phyloP scores from a whole-genome alignment of 2,329 filamentous ascomycete genomes.

The Elsinoe necatrix region DNA sequence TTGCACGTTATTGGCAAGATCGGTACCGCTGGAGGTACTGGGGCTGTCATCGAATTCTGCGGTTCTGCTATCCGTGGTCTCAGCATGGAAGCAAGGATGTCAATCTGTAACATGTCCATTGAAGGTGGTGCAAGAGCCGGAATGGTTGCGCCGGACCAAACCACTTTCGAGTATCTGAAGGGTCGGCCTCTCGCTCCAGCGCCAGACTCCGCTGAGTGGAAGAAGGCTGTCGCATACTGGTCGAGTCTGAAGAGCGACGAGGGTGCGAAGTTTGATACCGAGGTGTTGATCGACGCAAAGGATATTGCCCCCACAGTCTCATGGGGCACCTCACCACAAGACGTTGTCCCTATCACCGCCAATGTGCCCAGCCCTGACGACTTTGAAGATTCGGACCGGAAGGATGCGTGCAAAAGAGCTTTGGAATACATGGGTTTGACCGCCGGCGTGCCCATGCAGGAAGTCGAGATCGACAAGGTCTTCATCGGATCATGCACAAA shows the following conservation, averaged over 20 bases:
- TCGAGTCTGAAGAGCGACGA: constrained; percentile 73
- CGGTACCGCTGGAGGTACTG: constrained; percentile 89
- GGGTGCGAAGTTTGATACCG: constrained; percentile 82
- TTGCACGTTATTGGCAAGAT: constrained; percentile 89
- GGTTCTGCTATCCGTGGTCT: constrained; percentile 82
- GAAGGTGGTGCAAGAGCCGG: constrained; percentile 91
- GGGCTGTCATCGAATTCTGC: constrained; percentile 93
- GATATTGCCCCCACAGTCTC: constrained; percentile 90
- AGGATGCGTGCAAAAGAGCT: constrained; percentile 68
- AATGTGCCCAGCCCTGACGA: constrained; percentile 84
- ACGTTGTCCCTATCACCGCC: constrained; percentile 89
- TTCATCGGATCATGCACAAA: constrained; percentile 99
- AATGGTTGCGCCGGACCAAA: constrained; percentile 93
- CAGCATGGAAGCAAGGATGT: constrained; percentile 96
- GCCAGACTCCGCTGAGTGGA: constrained; percentile 77
- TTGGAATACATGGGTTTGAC: constrained; percentile 94
- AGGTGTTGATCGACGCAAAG: constrained; percentile 82
- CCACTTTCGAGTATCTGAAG: constrained; percentile 91
- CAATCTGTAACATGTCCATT: constrained; percentile 99
- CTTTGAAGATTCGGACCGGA: constrained; percentile 72
- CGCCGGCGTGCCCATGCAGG: constrained; percentile 79
- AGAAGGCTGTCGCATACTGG: constrained; percentile 83
- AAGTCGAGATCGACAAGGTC: constrained; percentile 88
- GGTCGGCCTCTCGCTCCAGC: constrained; percentile 81
- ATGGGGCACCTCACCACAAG: constrained; percentile 95